Evolutionary conservation across 2,329 filamentous ascomycete species (phyloP), one percentile per base, ranked within the genome.

Genomic region (Aspergillus intermedius): DNA sequence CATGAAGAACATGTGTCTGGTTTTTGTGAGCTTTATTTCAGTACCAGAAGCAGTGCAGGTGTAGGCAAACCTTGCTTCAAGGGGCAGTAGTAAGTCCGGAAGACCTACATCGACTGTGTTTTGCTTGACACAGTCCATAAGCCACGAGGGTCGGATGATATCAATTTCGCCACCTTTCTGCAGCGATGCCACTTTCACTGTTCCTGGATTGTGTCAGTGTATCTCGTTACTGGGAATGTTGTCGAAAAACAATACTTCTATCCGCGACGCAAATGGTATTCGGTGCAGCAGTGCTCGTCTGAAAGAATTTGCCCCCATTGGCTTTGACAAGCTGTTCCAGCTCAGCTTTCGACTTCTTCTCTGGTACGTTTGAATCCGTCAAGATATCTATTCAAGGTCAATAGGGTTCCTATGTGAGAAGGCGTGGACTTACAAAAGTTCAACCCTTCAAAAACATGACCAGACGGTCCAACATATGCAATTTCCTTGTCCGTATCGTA

Each of bases 311-410:
- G 5, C 90, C 93, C 3, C 91, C 91, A 52, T 96, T 83, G 4
- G 83, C 79, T 66, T 93, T 95, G 59, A 97, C 79, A 1, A 95
- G 68, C 7, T 80, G 75, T 66, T 97, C 91, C 1, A 98, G 73
- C 54, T 94, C 84, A 0, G 78, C 74, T 66, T 95, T 96, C 5
- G 78, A 79, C 64, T 82, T 89, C 68, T 88, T 93, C 21, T 75
- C 71, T 0, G 88, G 87, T 39, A 79, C 75, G 1, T 77, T 64
- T 23, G 85, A 83, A 46, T 94, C 90, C 1, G 86, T 91, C 62
- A 96, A 78, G 17, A 97, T 79, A 60, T 73, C 74, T 76, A 10
- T 44, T 17, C 2, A 5, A 17, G 25, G 30, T 58, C 28, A 60
- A 47, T 23, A 54, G 39, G 22, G 40, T 25, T 13, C 12, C n/a